Evolutionary conservation across 2,329 filamentous ascomycete species (phyloP), one percentile per base, ranked within the genome.

Genomic region (Knufia fluminis): DNA sequence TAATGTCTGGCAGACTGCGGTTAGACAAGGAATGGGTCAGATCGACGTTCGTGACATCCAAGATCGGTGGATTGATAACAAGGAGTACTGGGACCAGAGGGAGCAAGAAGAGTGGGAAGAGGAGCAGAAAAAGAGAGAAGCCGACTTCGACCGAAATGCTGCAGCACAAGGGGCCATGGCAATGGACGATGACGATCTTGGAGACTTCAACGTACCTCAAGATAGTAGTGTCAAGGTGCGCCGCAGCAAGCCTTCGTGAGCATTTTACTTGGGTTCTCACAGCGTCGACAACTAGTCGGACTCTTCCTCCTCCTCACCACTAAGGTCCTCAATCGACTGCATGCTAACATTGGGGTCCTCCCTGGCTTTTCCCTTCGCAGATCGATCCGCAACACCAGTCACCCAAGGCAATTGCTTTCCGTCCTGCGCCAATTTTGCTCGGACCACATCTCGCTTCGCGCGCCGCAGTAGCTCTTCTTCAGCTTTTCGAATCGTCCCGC

Each of bases 1-100:
- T 64, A 90, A 85, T 4, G 80, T 98, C n/a, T 98, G 92, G 92
- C 87, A 94, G 62, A 82, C 97, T 39, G 88, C 92, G 2, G 94
- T 97, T 80, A 80, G 89, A 50, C 77, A 82, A 54, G 76, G 77
- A 2, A 70, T 76, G 57, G 76, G 77, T 51, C 79, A 81, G 31
- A 81, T 94, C 75, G 89, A 94, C 60, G 81, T 89, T 8, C 75
- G 83, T 52, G 91, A 98, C 67, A 83, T 97, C 55, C 92, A 98
- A 68, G 92, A 98, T 70, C 77, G 92, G 53, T 98, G 92, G 92
- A 71, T 98, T 26, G 91, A 97, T 68, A 76, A 83, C 35, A 92
- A 90, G 64, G 90, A 90, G 14, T 87, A 85, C 56, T 88, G 87
- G 61, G 92, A 98, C 66, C 82, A 83, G 58, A 70, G 81, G 52